Base-by-base conservation (phyloP, 495 filamentous ascomycete genomes). In the Delitschia confertaspora region DNA sequence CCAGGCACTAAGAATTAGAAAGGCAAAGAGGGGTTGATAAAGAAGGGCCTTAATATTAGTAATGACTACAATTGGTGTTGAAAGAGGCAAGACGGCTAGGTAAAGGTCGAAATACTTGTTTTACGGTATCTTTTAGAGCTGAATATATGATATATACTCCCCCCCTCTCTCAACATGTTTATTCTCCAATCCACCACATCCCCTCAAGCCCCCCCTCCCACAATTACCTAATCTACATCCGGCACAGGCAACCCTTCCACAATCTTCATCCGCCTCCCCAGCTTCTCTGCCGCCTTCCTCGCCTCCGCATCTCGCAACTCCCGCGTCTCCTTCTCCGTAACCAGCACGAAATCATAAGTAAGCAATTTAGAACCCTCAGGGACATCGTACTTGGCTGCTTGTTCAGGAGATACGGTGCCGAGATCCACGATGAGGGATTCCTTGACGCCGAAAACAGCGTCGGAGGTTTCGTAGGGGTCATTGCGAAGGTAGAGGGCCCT, bases 381-480 rank as follows among this genome's bases (percentile, higher is more conserved):
- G 6, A 81, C 69, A 13, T 60, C 67, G 47, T 82, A 76, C 53
- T 79, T 68, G 45, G 70, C 26, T 7, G 77, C 73, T 22, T 76
- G 66, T 37, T 73, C 75, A 2, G 72, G 66, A 26, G 77, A 74
- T 5, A 79, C 82, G 23, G 71, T 75, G 6, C 68, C 72, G 6
- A 88, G 66, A 39, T 88, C 83, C 10, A 93, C 71, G 14, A 89
- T 67, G 6, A 95, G 68, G 6, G 80, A 84, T 58, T 85, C 69
- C 61, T 96, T 95, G 36, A 95, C 88, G 16, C 89, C 88, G 49
- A 95, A 95, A 27, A 95, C 88, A 0, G 87, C 84, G 57, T 96
- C 88, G 0, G 83, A 86, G 2, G 79, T 86, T 64, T 91, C 88
- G 57, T 93, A 94, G 1, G 84, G 85, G 52, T 94, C 87, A 22